Conservation (phyloP, 2,329 filamentous ascomycete genomes). For the Fusarium vanettenii region DNA sequence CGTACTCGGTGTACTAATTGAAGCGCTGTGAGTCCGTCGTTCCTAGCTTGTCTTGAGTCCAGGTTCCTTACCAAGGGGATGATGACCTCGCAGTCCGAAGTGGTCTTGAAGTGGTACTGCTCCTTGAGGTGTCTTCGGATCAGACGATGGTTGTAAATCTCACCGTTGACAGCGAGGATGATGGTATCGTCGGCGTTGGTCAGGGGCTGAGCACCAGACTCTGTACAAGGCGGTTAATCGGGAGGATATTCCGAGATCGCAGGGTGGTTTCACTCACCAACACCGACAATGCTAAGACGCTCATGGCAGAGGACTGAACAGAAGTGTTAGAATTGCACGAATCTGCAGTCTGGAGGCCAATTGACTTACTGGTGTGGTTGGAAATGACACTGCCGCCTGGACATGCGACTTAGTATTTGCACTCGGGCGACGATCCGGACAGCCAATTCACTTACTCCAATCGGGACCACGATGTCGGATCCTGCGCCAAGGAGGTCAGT, state of each 20-base stretch:
- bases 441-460: constrained; percentile 80
- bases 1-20: constrained; percentile 89
- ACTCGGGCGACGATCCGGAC: constrained; percentile 2
- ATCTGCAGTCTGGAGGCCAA: constrained; percentile 17
- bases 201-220: constrained; percentile 94
- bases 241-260: constrained; percentile 10
- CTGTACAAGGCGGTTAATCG: constrained; percentile 57
- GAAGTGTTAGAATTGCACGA: constrained; percentile 42
- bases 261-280: constrained; percentile 71
- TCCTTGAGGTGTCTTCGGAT: constrained; percentile 87
- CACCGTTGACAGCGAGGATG: constrained; percentile 96
- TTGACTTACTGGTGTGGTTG: constrained; percentile 86
- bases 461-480: constrained; percentile 97
- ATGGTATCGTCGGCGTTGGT: constrained; percentile 91
- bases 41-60: not conserved
- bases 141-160: constrained; percentile 99
- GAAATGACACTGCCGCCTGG: constrained; percentile 87
- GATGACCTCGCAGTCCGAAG: constrained; percentile 98
- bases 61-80: constrained; percentile 80
- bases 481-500: constrained; percentile 58
- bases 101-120: constrained; percentile 96
- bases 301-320: constrained; percentile 90
- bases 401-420: constrained; percentile 46
- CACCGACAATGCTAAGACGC: constrained; percentile 95
- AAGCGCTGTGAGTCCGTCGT: constrained; percentile 25